phyloP scores from a whole-genome alignment of 1,284 basidiomycete genomes.

The Megacollybia platyphylla region DNA sequence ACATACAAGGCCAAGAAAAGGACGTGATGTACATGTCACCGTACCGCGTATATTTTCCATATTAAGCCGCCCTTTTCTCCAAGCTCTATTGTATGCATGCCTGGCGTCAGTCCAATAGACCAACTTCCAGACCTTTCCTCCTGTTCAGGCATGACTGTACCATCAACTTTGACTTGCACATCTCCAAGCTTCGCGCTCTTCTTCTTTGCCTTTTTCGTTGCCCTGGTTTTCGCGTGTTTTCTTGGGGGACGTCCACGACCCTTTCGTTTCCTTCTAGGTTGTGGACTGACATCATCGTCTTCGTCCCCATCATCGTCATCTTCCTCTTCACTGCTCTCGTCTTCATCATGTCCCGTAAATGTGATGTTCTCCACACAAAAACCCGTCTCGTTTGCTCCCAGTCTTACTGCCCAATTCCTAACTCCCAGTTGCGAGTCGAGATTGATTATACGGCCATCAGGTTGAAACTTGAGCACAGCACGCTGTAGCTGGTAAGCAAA shows the following conservation, averaged over 20 bases:
- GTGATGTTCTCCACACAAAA: conserved; percentile 38
- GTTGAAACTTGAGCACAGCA: conserved; percentile 39
- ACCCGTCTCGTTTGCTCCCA: conserved; percentile 38
- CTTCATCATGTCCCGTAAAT: conserved; percentile 34
- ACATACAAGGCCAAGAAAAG: neutral
- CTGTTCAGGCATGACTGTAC: conserved; percentile 25
- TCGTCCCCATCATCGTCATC: conserved; percentile 29
- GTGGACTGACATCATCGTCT: conserved; percentile 18
- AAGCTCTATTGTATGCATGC: conserved; percentile 49
- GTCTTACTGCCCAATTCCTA: conserved; percentile 50
- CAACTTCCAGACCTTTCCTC: conserved; percentile 31
- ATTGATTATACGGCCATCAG: conserved; percentile 39
- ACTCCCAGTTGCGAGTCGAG: conserved; percentile 55
- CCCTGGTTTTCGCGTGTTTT: conserved; percentile 19
- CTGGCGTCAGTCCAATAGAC: conserved; percentile 40
- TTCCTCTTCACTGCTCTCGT: conserved; percentile 35
- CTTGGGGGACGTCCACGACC: conserved; percentile 17
- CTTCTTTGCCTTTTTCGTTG: conserved; percentile 20
- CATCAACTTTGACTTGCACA: conserved; percentile 41
- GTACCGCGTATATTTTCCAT: conserved; percentile 58
- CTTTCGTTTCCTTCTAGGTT: conserved; percentile 22
- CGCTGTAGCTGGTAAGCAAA: conserved; percentile 33
- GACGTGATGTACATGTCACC: conserved; percentile 11
- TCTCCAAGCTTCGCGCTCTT: conserved; percentile 29
- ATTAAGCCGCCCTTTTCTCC: conserved; percentile 51